Conservation (phyloP, 179 eudicot species). For the Spergularia azorica region DNA sequence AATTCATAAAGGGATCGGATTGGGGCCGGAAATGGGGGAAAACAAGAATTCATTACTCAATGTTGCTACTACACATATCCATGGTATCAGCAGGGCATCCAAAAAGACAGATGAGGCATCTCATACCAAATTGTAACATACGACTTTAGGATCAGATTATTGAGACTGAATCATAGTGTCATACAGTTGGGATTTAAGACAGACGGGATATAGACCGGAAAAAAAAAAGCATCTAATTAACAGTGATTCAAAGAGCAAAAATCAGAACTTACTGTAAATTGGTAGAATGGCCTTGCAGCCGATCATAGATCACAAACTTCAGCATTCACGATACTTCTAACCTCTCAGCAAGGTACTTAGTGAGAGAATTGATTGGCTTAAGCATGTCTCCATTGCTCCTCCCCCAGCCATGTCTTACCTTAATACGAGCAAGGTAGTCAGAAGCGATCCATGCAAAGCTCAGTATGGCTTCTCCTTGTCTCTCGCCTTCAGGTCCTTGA, state of each 20-base stretch:
- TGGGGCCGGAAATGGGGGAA: too few species aligned
- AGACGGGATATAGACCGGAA: neutral
- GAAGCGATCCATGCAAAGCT: constrained; percentile 92
- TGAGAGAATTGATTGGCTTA: constrained; percentile 68
- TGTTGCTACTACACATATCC: too few species aligned
- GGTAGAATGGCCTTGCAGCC: constrained; percentile 73
- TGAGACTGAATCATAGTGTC: neutral
- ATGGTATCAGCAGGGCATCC: too few species aligned
- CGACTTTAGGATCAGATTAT: neutral
- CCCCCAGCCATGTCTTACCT: constrained; percentile 41
- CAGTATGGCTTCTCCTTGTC: constrained; percentile 46
- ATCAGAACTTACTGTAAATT: constrained; percentile 16
- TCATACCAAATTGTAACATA: neutral
- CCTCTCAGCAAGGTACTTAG: constrained; percentile 59
- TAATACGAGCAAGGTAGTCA: constrained; percentile 82
- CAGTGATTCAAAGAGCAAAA: neutral
- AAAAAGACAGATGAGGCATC: neutral
- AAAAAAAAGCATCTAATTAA: neutral
- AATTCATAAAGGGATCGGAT: too few species aligned
- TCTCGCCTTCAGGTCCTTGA: constrained; percentile 49
- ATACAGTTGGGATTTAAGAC: neutral
- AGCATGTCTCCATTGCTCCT: constrained; percentile 13
- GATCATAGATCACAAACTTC: neutral
- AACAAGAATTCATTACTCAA: too few species aligned
- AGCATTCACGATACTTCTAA: constrained; percentile 33